phyloP scores from a whole-genome alignment of 1,284 basidiomycete genomes.

The Papiliotrema fonsecae region DNA sequence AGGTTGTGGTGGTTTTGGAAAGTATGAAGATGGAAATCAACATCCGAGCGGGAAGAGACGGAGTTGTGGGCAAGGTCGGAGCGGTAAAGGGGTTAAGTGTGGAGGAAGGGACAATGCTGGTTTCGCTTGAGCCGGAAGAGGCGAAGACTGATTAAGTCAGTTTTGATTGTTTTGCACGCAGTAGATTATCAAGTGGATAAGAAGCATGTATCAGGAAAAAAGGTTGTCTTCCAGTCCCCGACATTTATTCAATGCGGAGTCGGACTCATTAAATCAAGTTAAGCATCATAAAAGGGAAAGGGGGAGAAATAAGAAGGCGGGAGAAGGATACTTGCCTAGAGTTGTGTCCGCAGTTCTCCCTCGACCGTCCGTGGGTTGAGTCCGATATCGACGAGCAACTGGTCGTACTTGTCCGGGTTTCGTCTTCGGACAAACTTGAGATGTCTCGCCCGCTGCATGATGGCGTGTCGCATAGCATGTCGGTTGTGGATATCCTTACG shows the following conservation, averaged over 20 bases:
- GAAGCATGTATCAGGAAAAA: conserved; percentile 6
- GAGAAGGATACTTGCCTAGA: not conserved
- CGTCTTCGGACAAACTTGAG: conserved; percentile 71
- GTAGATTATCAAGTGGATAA: conserved; percentile 6
- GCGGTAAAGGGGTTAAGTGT: conserved; percentile 80
- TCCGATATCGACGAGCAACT: conserved; percentile 66
- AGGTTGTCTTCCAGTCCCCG: conserved; percentile 26
- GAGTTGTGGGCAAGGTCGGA: conserved; percentile 65
- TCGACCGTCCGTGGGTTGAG: conserved; percentile 76
- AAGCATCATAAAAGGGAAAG: conserved; percentile 32
- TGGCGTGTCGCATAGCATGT: conserved; percentile 64
- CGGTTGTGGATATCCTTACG: conserved; percentile 76
- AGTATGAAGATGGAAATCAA: conserved; percentile 97
- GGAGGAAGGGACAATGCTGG: conserved; percentile 73
- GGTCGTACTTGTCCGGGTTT: conserved; percentile 68
- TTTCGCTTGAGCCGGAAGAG: conserved; percentile 50
- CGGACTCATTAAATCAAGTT: conserved; percentile 50
- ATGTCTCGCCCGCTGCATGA: conserved; percentile 77
- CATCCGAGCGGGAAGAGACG: conserved; percentile 63
- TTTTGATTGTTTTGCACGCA: not conserved
- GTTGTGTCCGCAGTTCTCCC: conserved; percentile 68
- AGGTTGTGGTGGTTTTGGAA: conserved; percentile 76
- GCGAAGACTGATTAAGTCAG: conserved; percentile 8
- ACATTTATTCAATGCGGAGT: conserved; percentile 12
- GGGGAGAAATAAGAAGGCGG: not conserved